A percentile compares a stretch with the other conserved stretches of the same genome.
Conservation (phyloP, 2,329 filamentous ascomycete species). For the Rutstroemia sydowiana region DNA sequence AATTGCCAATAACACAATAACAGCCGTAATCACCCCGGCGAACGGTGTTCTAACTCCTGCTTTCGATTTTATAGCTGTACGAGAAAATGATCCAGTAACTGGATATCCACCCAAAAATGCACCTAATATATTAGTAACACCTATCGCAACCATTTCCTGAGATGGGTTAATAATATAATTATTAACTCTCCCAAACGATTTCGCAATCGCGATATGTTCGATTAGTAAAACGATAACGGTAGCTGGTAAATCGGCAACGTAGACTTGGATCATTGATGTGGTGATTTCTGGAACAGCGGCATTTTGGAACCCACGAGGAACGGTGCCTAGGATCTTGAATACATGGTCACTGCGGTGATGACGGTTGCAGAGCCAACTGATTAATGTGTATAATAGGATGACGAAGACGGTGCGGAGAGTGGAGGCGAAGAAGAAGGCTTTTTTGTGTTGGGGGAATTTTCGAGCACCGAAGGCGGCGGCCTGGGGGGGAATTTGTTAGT, state of each 20-base stretch:
- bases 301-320: conserved; percentile 82
- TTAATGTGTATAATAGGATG: conserved; percentile 84
- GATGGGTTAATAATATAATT: conserved; percentile 95
- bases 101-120: conserved; percentile 91
- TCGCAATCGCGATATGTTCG: conserved; percentile 94
- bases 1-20: conserved; percentile 81
- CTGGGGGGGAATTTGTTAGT: no score
- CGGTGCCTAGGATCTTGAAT: conserved; percentile 67
- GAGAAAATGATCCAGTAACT: conserved; percentile 89
- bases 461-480: conserved; percentile 59
- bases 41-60: conserved; percentile 89
- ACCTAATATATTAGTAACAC: conserved; percentile 80
- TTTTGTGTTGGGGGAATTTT: conserved; percentile 61
- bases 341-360: conserved; percentile 53
- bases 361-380: conserved; percentile 79
- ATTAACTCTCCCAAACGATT: conserved; percentile 92
- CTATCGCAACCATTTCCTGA: conserved; percentile 92
- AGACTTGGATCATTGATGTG: conserved; percentile 55
- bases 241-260: conserved; percentile 68
- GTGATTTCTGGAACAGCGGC: conserved; percentile 67
- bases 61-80: conserved; percentile 95
- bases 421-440: conserved; percentile 80
- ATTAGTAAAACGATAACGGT: conserved; percentile 91
- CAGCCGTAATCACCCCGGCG: conserved; percentile 79
- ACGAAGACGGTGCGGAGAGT: conserved; percentile 88